Evolutionary conservation across 2,329 filamentous ascomycete genomes (phyloP).

Genomic region (Pseudogymnoascus pannorum): DNA sequence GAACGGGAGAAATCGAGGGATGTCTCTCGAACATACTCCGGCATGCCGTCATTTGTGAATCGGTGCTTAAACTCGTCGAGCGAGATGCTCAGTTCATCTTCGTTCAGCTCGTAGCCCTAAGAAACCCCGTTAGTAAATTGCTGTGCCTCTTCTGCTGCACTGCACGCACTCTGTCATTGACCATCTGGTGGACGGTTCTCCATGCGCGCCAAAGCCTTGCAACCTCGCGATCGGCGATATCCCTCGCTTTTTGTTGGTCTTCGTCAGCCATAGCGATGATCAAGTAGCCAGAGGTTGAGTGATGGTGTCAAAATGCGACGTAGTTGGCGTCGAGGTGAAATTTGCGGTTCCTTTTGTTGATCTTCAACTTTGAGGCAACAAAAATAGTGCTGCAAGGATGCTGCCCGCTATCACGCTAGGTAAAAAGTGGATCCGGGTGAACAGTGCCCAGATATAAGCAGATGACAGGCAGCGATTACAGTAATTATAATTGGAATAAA

Average conservation of each 20-base stretch:
- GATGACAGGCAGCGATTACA: not conserved
- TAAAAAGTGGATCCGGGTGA: not conserved
- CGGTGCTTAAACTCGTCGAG: conserved; percentile 71
- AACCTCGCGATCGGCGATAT: conserved; percentile 34
- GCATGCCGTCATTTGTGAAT: conserved; percentile 67
- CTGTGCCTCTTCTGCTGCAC: conserved; percentile 11
- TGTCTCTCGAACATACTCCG: conserved; percentile 53
- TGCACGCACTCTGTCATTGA: conserved; percentile 69
- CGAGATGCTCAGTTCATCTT: conserved; percentile 80
- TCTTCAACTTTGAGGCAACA: conserved; percentile 9
- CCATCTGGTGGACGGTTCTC: conserved; percentile 92
- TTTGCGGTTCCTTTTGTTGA: not conserved
- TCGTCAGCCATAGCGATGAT: conserved; percentile 20
- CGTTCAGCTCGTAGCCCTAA: conserved; percentile 86
- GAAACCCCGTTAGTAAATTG: conserved; percentile 20
- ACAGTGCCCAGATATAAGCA: not conserved
- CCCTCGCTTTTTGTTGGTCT: conserved; percentile 23
- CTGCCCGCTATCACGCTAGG: conserved; percentile 4
- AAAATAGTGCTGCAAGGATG: conserved; percentile 9
- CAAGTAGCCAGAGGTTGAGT: not conserved
- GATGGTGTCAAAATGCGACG: not conserved
- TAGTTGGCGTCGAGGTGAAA: not conserved
- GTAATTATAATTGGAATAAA: not conserved
- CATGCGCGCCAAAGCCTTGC: conserved; percentile 87
- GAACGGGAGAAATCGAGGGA: conserved; percentile 11